Base-by-base conservation (phyloP, 257 asterid genomes). In the Capsicum rhomboideum region DNA sequence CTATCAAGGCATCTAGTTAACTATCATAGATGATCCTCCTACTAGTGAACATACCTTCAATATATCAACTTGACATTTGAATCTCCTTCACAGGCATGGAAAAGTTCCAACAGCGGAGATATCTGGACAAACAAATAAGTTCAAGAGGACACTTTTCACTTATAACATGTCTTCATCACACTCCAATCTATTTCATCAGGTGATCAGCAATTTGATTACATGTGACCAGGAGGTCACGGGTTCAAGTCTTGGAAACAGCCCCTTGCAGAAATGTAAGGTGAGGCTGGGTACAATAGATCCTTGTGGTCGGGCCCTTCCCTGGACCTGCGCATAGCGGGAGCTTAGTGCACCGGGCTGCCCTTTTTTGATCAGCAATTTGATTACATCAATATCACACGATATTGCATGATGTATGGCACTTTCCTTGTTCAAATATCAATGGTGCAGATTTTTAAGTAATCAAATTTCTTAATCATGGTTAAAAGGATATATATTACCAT, bases 31-130 rank as follows among this genome's bases (percentile, higher is more conserved):
- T 16, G 49, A 67, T 17, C 49, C 49, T 67, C 26, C 77, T 53
- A 42, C 40, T 58, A 0, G 4, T 72, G 55, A 74, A 52, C 4
- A 34, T 90, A 95, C 99, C 99, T 96, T 96, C 85, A 94, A 6
- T 59, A 96, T 64, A 96, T 88, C 68, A 94, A 82, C 87, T 96
- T 96, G 87, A 94, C 91, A 59, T 88, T 83, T 34, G 91, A 61
- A 78, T 96, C 97, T 85, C 90, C 88, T 82, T 90, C 93, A 69
- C 78, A 88, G 49, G 88, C 86, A 74, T 84, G 88, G 83, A 87
- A 93, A 81, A 93, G 93, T 85, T 94, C 97, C 90, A 91, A 79
- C 75, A 96, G 84, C 75, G 93, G 94, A 31, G 94, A 89, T 77
- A 94, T 86, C 99, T 96, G 71, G 53, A 86, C 66, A 86, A 81